A percentile compares a stretch with the other conserved stretches of the same genome.
Conservation (phyloP, 257 asterid genomes). For the Ballota nigra region DNA sequence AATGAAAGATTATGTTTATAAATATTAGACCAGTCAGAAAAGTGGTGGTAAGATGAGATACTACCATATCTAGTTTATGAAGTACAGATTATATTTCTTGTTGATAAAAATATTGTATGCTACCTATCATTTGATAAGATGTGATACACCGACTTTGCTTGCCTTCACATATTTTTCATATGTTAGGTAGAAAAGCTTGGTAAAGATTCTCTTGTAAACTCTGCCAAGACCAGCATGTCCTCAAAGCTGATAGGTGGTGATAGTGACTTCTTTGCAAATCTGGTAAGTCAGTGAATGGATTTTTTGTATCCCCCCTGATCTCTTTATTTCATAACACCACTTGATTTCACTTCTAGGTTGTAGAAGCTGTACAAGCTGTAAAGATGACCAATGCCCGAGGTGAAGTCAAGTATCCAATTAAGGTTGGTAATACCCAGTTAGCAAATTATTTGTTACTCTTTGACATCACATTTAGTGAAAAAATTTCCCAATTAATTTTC, state of each 20-base stretch:
- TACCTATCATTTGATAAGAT: neutral
- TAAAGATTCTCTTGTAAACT: constrained; percentile 73
- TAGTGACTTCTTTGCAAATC: constrained; percentile 74
- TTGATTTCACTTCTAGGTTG: constrained; percentile 46
- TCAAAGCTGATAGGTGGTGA: constrained; percentile 81
- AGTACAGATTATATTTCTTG: neutral
- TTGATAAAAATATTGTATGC: neutral
- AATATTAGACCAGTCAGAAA: neutral
- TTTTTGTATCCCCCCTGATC: neutral
- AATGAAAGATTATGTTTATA: neutral
- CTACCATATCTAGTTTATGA: neutral
- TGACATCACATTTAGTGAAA: neutral
- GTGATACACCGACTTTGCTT: neutral
- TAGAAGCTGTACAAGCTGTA: constrained; percentile 74
- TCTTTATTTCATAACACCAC: neutral
- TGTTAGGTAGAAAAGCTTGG: constrained; percentile 85
- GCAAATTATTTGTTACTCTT: neutral
- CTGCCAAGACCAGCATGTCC: constrained; percentile 97
- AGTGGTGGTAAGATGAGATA: neutral
- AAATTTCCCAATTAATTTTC: neutral
- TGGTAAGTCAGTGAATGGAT: constrained; percentile 45
- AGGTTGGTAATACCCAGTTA: constrained; percentile 41
- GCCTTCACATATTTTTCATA: constrained; percentile 20
- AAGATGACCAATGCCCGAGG: constrained; percentile 87
- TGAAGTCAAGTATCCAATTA: constrained; percentile 74